Base-by-base conservation (phyloP, 1,139 yeast genomes). In the Diutina mesorugosa region DNA sequence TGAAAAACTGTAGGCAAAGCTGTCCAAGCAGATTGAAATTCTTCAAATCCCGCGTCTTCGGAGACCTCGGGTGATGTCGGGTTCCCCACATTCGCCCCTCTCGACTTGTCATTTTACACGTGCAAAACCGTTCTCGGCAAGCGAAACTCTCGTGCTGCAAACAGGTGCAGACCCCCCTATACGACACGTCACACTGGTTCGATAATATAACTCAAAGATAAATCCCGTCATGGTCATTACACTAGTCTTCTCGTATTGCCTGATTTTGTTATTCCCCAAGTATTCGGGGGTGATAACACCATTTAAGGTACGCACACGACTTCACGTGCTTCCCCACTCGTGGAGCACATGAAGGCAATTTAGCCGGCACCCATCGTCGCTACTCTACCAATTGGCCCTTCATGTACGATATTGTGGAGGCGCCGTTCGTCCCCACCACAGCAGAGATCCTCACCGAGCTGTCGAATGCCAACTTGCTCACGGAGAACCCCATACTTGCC, bases 401-500 rank as follows among this genome's bases (percentile, higher is more conserved):
- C 5, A 47, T 47, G 51, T 21, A 64, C 26, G 64, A 63, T 38
- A 56, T 56, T 30, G 57, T 68, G 35, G 62, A 60, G 55, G 74
- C 73, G 16, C 59, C 64, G n/a, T 73, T 73, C 60, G 73, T 71
- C 63, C 77, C 77, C 3, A 62, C 72, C 6, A 76, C 72, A 51
- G 69, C 72, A 6, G 63, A 66, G 57, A 61, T 72, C 21, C 64
- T 73, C 47, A 64, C 72, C 6, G 59, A 63, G 6, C 60, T 69
- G 9, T 65, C 76, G 21, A 70, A 69, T 55, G 60, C 67, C 50
- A 66, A 65, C 47, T 62, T 73, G 16, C 63, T 77, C 9, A 67
- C 68, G 12, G 82, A 79, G 14, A 74, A 74, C 46, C 84, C 83
- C 5, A 63, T 72, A 9, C 64, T 80, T 29, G 72, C 79, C 12